These are phyloP conservation scores for Thoreauomyces humboldtii DNA, from an alignment of 192 early-diverging fungal species.

Conservation along the genomic window DNA sequence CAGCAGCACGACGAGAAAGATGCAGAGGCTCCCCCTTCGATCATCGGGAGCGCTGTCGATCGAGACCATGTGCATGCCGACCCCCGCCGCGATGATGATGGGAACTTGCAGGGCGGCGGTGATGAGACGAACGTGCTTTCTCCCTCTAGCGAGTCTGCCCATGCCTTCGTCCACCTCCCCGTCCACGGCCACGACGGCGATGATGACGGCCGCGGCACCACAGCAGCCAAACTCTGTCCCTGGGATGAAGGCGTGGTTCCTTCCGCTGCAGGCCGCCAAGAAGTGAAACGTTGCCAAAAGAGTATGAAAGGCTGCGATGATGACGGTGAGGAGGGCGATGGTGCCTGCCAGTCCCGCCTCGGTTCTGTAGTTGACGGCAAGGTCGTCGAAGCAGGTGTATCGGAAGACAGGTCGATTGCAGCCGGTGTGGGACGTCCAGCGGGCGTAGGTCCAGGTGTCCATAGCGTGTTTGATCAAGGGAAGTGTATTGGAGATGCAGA, in stretches of 20 bases:
- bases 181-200: constrained; percentile 42
- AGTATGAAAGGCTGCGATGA: constrained; percentile 48
- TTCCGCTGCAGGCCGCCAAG: constrained; percentile 2
- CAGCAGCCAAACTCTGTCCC: constrained; percentile 53
- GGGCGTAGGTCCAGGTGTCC: constrained; percentile 41
- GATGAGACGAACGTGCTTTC: constrained; percentile 30
- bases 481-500: constrained; percentile 37
- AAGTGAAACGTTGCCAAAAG: constrained; percentile 36
- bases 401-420: constrained; percentile 40
- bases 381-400: constrained; percentile 47
- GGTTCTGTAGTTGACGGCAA: constrained; percentile 37
- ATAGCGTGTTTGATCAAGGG: constrained; percentile 52
- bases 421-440: constrained; percentile 6
- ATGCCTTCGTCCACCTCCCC: constrained; percentile 34
- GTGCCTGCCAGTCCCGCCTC: constrained; percentile 44
- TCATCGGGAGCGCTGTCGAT: constrained; percentile 16
- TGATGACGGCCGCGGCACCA: constrained; percentile 42
- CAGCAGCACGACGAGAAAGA: constrained; percentile 38
- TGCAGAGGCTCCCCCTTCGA: constrained; percentile 37
- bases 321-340: constrained; percentile 40
- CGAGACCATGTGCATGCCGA: constrained; percentile 40
- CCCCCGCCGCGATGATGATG: constrained; percentile 35
- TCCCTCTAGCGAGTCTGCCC: constrained; percentile 21
- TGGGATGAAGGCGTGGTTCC: constrained; percentile 43
- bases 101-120: constrained; percentile 43